Percentiles rank a stretch among this genome's conserved stretches.
Evolutionary conservation across 2,329 filamentous ascomycete genomes (phyloP).

Genomic region (Apiospora koreana): DNA sequence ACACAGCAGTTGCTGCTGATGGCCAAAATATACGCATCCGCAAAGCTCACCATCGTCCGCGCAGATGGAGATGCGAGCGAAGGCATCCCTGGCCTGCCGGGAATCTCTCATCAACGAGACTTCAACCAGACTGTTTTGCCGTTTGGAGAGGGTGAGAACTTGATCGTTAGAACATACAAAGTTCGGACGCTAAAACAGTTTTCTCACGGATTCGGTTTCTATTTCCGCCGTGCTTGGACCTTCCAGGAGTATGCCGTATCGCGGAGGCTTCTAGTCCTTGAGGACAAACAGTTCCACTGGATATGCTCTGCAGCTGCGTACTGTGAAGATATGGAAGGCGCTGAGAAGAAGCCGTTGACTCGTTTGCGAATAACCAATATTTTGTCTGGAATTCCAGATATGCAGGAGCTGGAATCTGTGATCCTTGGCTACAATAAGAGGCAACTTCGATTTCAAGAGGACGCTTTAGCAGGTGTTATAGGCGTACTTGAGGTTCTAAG

Average conservation of each 20-base stretch:
- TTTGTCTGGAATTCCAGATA: background rate
- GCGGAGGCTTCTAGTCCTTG: background rate
- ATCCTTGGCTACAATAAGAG: background rate
- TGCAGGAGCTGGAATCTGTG: background rate
- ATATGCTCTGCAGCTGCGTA: background rate
- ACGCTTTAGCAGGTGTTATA: background rate
- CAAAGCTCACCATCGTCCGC: background rate
- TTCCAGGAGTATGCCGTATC: background rate
- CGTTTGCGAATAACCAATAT: background rate
- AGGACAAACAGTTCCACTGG: background rate
- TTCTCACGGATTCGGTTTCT: no score
- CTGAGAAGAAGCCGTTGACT: rapidly evolving
- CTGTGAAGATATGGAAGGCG: background rate
- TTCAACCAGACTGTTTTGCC: background rate
- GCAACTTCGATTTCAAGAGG: background rate
- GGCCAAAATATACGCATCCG: background rate
- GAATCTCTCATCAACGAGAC: background rate
- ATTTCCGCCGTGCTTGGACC: background rate
- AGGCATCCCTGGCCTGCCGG: background rate
- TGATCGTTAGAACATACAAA: background rate
- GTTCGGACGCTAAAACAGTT: no score
- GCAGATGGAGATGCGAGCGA: background rate
- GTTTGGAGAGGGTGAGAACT: background rate
- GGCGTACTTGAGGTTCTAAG: background rate
- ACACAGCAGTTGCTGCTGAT: background rate